phyloP scores from a whole-genome alignment of 2,329 filamentous ascomycete species.

The Chaetomium sp. region DNA sequence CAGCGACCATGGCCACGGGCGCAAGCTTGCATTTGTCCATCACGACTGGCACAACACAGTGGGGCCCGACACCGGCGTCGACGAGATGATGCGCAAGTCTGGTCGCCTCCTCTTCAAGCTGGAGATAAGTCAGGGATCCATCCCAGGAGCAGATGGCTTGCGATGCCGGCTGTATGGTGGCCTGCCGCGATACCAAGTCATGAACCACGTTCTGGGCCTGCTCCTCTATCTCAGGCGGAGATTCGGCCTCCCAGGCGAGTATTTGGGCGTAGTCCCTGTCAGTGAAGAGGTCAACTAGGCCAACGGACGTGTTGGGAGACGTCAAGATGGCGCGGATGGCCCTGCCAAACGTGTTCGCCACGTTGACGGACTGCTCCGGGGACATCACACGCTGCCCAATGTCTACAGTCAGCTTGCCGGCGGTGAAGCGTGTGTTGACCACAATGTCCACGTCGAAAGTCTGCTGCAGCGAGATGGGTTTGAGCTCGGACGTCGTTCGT shows the following conservation, averaged over 20 bases:
- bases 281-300: slow-evolving; percentile 56
- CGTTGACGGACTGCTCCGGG: slow-evolving; percentile 49
- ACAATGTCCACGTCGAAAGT: slow-evolving; percentile 52
- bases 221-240: slow-evolving; percentile 43
- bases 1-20: slow-evolving; percentile 69
- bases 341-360: slow-evolving; percentile 56
- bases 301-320: slow-evolving; percentile 46
- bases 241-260: slow-evolving; percentile 53
- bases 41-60: slow-evolving; percentile 64
- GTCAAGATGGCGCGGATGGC: slow-evolving; percentile 54
- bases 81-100: slow-evolving; percentile 51
- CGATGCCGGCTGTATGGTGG: slow-evolving; percentile 43
- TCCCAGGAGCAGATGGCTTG: slow-evolving; percentile 50
- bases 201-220: slow-evolving; percentile 49
- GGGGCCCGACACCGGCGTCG: slow-evolving; percentile 52
- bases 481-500: slow-evolving; percentile 38
- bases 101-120: slow-evolving; percentile 44
- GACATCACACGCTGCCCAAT: slow-evolving; percentile 49
- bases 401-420: slow-evolving; percentile 47
- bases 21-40: slow-evolving; percentile 71
- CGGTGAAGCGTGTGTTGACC: slow-evolving; percentile 48
- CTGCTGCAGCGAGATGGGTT: slow-evolving; percentile 45
- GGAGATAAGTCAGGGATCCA: slow-evolving; percentile 47
- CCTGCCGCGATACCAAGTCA: slow-evolving; percentile 48
- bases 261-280: slow-evolving; percentile 59